Conservation (phyloP, 1,284 basidiomycete genomes). For the Cryptococcus sp. region DNA sequence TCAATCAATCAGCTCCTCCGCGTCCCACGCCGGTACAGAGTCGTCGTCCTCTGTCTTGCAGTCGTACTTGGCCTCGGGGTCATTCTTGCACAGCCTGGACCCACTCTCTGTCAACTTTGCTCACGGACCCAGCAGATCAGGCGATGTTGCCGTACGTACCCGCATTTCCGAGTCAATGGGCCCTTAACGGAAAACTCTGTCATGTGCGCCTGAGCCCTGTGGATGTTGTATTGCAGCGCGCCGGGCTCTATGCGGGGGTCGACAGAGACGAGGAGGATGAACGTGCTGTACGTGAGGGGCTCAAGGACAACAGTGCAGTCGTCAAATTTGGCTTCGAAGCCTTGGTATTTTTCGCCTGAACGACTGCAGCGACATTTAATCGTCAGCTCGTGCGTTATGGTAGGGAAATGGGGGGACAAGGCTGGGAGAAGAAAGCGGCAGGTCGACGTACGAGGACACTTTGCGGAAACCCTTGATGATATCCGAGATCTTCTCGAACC, state of each 20-base stretch:
- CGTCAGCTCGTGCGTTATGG: constrained; percentile 23
- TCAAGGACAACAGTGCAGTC: constrained; percentile 83
- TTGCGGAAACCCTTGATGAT: constrained; percentile 93
- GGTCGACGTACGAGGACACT: constrained; percentile 69
- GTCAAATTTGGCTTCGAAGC: constrained; percentile 73
- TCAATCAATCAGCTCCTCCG: not conserved
- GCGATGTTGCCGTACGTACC: too few species aligned
- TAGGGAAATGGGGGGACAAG: constrained; percentile 11
- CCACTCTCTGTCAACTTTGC: not conserved
- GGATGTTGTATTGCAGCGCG: constrained; percentile 53
- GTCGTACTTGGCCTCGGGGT: constrained; percentile 35
- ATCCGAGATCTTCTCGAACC: constrained; percentile 94
- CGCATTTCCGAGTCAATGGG: constrained; percentile 42
- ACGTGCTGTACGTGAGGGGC: constrained; percentile 90
- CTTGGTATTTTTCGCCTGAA: constrained; percentile 68
- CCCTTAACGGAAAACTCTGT: constrained; percentile 45
- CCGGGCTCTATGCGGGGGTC: constrained; percentile 68
- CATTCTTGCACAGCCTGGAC: constrained; percentile 31
- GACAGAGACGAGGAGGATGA: constrained; percentile 77
- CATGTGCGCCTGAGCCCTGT: constrained; percentile 51
- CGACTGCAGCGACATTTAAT: constrained; percentile 20
- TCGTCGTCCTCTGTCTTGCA: constrained; percentile 35
- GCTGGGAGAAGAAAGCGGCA: not conserved
- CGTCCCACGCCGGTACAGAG: constrained; percentile 39
- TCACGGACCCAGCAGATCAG: too few species aligned